A percentile compares a stretch with the other conserved stretches of the same genome.
Evolutionary conservation across 2,329 filamentous ascomycete genomes (phyloP).

Genomic region (Monosporascus sp.): DNA sequence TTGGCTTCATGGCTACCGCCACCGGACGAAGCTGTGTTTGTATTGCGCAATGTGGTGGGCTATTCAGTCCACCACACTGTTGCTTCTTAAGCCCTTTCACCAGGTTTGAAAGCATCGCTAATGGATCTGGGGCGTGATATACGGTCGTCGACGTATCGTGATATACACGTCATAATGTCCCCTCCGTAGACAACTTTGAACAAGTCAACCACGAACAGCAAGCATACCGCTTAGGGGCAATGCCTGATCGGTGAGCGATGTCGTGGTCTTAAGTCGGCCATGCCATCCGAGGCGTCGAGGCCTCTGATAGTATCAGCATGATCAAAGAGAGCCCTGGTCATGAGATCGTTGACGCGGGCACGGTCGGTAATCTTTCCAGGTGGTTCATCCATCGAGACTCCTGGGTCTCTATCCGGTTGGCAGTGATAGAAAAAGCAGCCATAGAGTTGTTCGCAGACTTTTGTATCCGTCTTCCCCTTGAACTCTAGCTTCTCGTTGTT

Average conservation of each 20-base stretch:
- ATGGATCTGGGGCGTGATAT: constrained; percentile 16
- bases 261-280: constrained; percentile 19
- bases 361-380: constrained; percentile 12
- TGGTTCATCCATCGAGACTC: background rate
- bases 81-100: constrained; percentile 9
- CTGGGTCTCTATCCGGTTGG: background rate
- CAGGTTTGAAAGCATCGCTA: constrained; percentile 6
- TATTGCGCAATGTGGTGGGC: constrained; percentile 10
- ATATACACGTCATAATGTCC: constrained; percentile 7
- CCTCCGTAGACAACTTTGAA: too few relatives aligned
- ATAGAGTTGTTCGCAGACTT: too few relatives aligned
- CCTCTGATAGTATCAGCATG: constrained; percentile 11
- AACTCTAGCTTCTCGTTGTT: too few relatives aligned
- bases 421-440: too few relatives aligned
- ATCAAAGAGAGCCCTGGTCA: constrained; percentile 2
- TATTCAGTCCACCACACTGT: constrained; percentile 12
- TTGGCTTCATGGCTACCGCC: background rate
- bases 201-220: background rate
- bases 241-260: constrained; percentile 1
- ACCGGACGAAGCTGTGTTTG: background rate
- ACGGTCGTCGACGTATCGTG: constrained; percentile 15
- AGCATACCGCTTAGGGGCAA: constrained; percentile 12
- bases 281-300: constrained; percentile 18
- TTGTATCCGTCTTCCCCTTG: too few relatives aligned
- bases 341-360: constrained; percentile 13